Conservation (phyloP, 2,329 filamentous ascomycete species). For the Lasiodiplodia sp. region DNA sequence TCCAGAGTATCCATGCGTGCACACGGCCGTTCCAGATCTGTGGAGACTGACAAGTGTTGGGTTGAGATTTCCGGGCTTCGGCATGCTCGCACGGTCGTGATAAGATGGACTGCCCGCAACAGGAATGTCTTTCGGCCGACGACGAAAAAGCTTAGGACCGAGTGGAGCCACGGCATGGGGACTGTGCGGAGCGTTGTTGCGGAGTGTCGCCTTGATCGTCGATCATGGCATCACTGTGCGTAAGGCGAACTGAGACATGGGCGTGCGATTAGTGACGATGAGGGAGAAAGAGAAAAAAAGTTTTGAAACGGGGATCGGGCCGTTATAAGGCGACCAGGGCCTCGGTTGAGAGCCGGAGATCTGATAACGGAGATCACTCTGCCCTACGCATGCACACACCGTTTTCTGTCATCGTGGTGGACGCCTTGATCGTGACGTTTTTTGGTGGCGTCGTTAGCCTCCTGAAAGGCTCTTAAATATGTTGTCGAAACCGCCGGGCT, state of each 20-base stretch:
- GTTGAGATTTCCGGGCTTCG: background rate
- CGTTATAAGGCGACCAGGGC: background rate
- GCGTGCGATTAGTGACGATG: background rate
- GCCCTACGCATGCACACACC: background rate
- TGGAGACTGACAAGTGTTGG: background rate
- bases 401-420: background rate
- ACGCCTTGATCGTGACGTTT: background rate
- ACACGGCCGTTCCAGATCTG: background rate
- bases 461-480: conserved; percentile 9
- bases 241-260: background rate
- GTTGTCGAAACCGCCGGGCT: background rate
- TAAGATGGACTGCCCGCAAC: conserved; percentile 8
- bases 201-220: background rate
- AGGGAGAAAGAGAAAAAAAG: background rate
- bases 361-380: conserved; percentile 20
- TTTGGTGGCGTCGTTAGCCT: background rate
- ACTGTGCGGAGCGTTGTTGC: conserved; percentile 6
- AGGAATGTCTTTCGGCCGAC: background rate
- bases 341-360: conserved; percentile 11
- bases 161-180: background rate
- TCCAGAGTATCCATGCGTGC: background rate
- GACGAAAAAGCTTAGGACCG: background rate
- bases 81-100: background rate
- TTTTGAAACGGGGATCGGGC: background rate
- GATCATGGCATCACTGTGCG: conserved; percentile 18